A percentile compares a stretch with the other conserved stretches of the same genome.
phyloP scores from a whole-genome alignment of 1,284 basidiomycete genomes.

The Leccinum brunneo-olivaceum region DNA sequence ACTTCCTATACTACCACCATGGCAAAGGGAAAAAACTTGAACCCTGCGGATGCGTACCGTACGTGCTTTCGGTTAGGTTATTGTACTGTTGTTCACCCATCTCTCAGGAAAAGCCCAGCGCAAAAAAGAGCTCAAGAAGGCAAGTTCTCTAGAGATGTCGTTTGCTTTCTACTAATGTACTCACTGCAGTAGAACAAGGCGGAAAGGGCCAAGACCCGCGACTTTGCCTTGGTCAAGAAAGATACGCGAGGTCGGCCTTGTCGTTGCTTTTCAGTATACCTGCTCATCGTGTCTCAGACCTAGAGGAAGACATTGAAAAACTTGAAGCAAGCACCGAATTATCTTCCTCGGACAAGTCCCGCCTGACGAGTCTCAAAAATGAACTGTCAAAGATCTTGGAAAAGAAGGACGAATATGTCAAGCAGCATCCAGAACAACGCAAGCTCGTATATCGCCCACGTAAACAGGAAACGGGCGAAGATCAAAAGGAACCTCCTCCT shows the following conservation, averaged over 20 bases:
- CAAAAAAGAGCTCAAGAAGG: constrained; percentile 90
- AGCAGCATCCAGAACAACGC: constrained; percentile 84
- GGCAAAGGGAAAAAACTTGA: constrained; percentile 77
- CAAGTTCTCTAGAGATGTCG: constrained; percentile 24
- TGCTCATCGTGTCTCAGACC: constrained; percentile 36
- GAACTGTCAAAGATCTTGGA: constrained; percentile 75
- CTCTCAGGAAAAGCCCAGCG: constrained; percentile 73
- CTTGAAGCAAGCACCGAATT: constrained; percentile 45
- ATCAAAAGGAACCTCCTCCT: constrained; percentile 41
- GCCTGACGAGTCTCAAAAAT: constrained; percentile 60
- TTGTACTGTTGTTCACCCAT: neutral
- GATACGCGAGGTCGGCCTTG: constrained; percentile 64
- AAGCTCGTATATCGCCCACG: constrained; percentile 64
- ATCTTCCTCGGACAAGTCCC: constrained; percentile 44
- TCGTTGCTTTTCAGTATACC: constrained; percentile 2
- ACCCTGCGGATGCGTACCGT: constrained; percentile 85
- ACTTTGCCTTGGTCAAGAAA: constrained; percentile 81
- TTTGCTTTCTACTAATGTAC: constrained; percentile 8
- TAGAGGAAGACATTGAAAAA: constrained; percentile 65
- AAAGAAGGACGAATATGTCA: constrained; percentile 86
- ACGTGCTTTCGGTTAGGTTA: constrained; percentile 16
- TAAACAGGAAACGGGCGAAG: constrained; percentile 39
- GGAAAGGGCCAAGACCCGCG: constrained; percentile 68
- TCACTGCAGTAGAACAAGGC: constrained; percentile 78
- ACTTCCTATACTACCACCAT: constrained; percentile 34